Evolutionary conservation across 2,329 filamentous ascomycete species (phyloP).

Genomic region (Venturia asperata): DNA sequence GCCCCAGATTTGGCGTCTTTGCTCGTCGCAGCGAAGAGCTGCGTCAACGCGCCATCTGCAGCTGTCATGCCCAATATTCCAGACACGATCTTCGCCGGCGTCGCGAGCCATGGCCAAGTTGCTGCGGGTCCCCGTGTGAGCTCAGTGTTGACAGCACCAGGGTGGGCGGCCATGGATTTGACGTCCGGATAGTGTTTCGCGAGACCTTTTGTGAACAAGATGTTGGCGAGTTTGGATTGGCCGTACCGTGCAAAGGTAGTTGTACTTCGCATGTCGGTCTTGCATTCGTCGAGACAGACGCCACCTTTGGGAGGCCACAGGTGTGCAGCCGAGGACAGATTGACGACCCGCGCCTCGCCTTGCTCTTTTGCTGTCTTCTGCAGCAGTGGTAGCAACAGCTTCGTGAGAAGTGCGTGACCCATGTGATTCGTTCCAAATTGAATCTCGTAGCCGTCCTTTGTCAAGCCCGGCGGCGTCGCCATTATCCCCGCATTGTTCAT

Average conservation of each 20-base stretch:
- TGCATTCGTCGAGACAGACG: not conserved
- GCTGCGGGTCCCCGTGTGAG: slow-evolving; percentile 23
- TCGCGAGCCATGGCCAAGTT: not conserved
- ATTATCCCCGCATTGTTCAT: slow-evolving; percentile 35
- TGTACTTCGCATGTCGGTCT: not conserved
- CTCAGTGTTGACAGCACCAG: slow-evolving; percentile 43
- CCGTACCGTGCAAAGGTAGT: slow-evolving; percentile 37
- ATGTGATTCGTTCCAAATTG: slow-evolving; percentile 21
- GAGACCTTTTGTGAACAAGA: slow-evolving; percentile 41
- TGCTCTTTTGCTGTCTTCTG: slow-evolving; percentile 24
- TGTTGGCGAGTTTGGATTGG: slow-evolving; percentile 45
- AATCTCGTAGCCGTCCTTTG: slow-evolving; percentile 19
- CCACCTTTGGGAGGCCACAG: slow-evolving; percentile 21
- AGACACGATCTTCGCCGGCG: not conserved
- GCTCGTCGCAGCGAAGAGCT: slow-evolving; percentile 18
- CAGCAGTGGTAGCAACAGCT: slow-evolving; percentile 14
- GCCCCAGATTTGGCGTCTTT: not conserved
- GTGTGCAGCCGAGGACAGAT: slow-evolving; percentile 14
- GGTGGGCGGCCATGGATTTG: slow-evolving; percentile 40
- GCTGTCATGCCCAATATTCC: not conserved
- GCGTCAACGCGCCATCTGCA: slow-evolving; percentile 14
- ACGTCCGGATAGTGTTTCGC: slow-evolving; percentile 40
- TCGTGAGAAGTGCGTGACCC: slow-evolving; percentile 20
- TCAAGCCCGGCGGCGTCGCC: slow-evolving; percentile 14
- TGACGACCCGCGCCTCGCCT: slow-evolving; percentile 18